These are phyloP conservation scores for Kitagawia praeruptora DNA, from an alignment of 129 eudicot genomes.

Conservation along the genomic window DNA sequence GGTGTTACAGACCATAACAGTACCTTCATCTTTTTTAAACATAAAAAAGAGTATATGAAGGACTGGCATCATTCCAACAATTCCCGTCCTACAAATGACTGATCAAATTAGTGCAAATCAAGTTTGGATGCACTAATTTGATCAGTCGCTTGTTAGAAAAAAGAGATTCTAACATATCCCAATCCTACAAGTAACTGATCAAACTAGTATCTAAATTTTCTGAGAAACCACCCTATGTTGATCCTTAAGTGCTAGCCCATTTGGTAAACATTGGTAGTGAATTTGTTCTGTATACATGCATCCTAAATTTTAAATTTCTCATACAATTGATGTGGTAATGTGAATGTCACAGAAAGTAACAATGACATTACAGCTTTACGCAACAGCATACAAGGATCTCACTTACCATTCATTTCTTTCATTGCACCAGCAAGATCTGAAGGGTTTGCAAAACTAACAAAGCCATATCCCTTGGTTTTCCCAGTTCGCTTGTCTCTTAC, in stretches of 20 bases:
- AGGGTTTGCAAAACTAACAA: slow-evolving; percentile 88
- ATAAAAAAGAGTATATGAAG: neutral
- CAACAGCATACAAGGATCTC: neutral
- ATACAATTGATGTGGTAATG: neutral
- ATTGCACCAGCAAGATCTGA: slow-evolving; percentile 83
- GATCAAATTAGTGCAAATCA: too few relatives aligned
- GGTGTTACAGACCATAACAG: too few relatives aligned
- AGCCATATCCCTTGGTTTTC: slow-evolving; percentile 94
- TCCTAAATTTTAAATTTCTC: neutral
- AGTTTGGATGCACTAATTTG: too few relatives aligned
- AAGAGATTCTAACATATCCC: too few relatives aligned
- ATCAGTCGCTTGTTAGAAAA: too few relatives aligned
- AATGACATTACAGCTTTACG: neutral
- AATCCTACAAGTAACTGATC: neutral
- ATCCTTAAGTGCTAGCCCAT: neutral
- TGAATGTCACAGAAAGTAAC: neutral
- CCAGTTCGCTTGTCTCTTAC: slow-evolving; percentile 96
- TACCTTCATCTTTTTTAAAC: neutral
- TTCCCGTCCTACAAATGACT: neutral
- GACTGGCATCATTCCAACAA: neutral
- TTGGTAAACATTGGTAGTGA: neutral
- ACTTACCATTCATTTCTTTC: slow-evolving; percentile 96
- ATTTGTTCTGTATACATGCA: neutral
- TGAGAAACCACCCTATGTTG: neutral
- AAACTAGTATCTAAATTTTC: too few relatives aligned